These are phyloP conservation scores for Talaromyces stipitatus DNA, from an alignment of 495 filamentous ascomycete genomes.

Conservation along the genomic window DNA sequence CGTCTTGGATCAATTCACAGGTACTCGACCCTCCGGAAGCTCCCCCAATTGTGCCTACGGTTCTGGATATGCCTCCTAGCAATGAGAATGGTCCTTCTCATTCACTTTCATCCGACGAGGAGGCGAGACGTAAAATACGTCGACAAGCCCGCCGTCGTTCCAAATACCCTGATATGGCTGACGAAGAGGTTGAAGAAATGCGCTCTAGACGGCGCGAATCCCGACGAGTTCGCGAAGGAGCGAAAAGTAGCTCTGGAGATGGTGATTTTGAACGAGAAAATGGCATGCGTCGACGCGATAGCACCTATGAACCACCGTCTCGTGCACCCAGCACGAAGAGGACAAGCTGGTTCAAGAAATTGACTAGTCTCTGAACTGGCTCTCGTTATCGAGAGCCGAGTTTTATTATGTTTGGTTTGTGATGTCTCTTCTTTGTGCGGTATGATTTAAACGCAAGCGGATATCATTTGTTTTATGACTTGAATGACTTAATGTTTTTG, in stretches of 20 bases:
- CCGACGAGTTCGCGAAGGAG: constrained; percentile 19
- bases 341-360: constrained; percentile 42
- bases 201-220: constrained; percentile 24
- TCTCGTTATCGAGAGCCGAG: not conserved
- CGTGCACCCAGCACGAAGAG: constrained; percentile 28
- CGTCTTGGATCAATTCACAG: constrained; percentile 53
- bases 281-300: constrained; percentile 25
- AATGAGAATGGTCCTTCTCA: constrained; percentile 23
- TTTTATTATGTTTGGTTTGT: not conserved
- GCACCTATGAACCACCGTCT: constrained; percentile 18
- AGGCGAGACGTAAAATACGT: constrained; percentile 29
- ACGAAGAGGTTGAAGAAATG: constrained; percentile 34
- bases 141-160: constrained; percentile 30
- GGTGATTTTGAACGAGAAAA: constrained; percentile 38
- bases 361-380: constrained; percentile 27
- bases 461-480: not conserved
- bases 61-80: constrained; percentile 44
- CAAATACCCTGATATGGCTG: constrained; percentile 29
- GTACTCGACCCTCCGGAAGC: constrained; percentile 49
- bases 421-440: not conserved
- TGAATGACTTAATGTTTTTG: not conserved
- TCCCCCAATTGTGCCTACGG: constrained; percentile 46
- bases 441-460: not conserved
- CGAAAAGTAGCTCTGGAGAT: constrained; percentile 35
- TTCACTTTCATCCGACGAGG: constrained; percentile 35